Base-by-base conservation (phyloP, 805 yeast species). In the Kockiozyma suomiensis region DNA sequence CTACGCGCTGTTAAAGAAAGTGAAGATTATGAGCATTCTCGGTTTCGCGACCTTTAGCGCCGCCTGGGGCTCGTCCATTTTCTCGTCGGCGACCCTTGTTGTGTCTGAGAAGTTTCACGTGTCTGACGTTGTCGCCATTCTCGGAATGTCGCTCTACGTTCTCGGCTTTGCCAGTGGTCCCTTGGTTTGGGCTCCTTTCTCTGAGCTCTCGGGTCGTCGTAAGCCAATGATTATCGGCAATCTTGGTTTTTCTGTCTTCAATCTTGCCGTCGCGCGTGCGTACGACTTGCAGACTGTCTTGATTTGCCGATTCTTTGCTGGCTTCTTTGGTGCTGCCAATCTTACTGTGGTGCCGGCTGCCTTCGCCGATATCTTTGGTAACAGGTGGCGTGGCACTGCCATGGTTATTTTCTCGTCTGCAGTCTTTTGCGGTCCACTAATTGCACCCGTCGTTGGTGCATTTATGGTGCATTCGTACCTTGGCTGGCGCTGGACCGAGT, bases 151-250 rank as follows among this genome's bases (percentile, higher is more conserved):
- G 0, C 78, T 91, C 26, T 92, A 83, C 69, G 97, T 92, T n/a
- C 73, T 90, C 43, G 98, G 97, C 10, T 93, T 91, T 74, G 97
- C 97, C 0, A 81, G 90, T 0, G 97, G 97, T 19, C 98, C 98
- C 2, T 78, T 92, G 52, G 69, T 90, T 38, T 92, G 94, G 90
- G 97, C 94, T 26, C 97, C 96, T 3, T 72, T 88, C 38, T 86
- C 93, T n/a, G 96, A 88, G 72, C 69, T 86, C 38, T 58, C 51
- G 25, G 72, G 72, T 56, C 82, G 96, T 73, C 82, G 82, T 71
- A 73, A 80, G 17, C 85, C 88, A 15, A 68, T 88, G 56, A 65
- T 87, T 1, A 63, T 83, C 2, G 82, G 91, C 4, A 73, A 80
- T 3, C 75, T 88, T 43, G 82, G 86, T 0, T 81, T 82, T 70